Evolutionary conservation across 768 basidiomycete species (phyloP).

Genomic region (Dendrothele bispora): DNA sequence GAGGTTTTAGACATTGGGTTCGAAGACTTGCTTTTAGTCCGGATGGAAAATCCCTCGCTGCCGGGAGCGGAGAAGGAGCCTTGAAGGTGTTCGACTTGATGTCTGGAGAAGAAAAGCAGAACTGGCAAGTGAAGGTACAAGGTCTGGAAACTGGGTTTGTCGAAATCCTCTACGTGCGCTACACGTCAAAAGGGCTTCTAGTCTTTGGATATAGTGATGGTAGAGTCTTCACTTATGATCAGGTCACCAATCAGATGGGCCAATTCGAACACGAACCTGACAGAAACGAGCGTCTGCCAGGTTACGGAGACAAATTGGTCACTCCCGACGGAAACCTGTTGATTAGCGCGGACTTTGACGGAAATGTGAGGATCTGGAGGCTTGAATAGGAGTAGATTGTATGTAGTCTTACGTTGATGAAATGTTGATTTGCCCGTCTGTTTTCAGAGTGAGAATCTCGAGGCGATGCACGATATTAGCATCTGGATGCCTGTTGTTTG

Average conservation of each 20-base stretch:
- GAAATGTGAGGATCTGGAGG: neutral
- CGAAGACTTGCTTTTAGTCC: conserved; percentile 13
- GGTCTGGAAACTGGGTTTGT: neutral
- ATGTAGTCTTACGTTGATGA: too few species aligned
- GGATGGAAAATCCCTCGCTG: conserved; percentile 7
- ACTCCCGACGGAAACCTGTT: neutral
- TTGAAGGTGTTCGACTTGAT: conserved; percentile 11
- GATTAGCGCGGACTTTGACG: neutral
- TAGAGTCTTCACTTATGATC: neutral
- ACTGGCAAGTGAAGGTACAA: conserved; percentile 11
- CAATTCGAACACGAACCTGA: neutral
- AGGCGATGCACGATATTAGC: too few species aligned
- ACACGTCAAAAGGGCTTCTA: neutral
- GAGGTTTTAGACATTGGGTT: conserved; percentile 9
- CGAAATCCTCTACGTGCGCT: neutral
- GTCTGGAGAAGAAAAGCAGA: conserved; percentile 7
- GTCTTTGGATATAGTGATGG: neutral
- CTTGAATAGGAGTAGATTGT: too few species aligned
- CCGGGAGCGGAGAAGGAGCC: conserved; percentile 5
- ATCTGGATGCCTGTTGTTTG: too few species aligned
- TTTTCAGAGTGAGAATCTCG: too few species aligned
- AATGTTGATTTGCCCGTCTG: too few species aligned
- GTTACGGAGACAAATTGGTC: neutral
- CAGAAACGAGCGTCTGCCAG: neutral
- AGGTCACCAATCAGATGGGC: neutral